These are phyloP conservation scores for Aurinia saxatilis DNA, from an alignment of 345 rosid genomes.

Conservation along the genomic window DNA sequence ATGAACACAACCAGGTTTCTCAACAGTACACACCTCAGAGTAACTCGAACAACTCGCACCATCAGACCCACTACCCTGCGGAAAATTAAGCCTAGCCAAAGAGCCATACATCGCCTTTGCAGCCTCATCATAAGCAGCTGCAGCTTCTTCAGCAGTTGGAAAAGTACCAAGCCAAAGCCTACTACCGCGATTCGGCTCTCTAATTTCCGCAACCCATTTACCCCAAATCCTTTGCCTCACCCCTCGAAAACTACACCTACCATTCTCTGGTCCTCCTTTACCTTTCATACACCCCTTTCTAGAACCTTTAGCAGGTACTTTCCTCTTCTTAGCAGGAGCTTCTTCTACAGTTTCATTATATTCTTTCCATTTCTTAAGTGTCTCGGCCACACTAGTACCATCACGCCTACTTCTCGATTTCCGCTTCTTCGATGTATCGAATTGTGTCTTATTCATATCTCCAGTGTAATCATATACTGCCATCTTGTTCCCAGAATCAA, in stretches of 20 bases:
- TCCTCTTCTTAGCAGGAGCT: slow-evolving; percentile 21
- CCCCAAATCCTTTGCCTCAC: slow-evolving; percentile 94
- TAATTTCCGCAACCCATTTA: slow-evolving; percentile 88
- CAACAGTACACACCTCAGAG: slow-evolving; percentile 43
- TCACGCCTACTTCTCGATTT: slow-evolving; percentile 40
- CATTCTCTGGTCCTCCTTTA: slow-evolving; percentile 83
- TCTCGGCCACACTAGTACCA: slow-evolving; percentile 44
- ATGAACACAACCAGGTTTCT: slow-evolving; percentile 12
- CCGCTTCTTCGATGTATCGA: slow-evolving; percentile 42
- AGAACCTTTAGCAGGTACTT: slow-evolving; percentile 64
- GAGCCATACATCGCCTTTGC: slow-evolving; percentile 68
- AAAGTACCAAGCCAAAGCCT: slow-evolving; percentile 92
- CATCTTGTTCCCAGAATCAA: slow-evolving; percentile 14
- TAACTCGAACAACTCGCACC: slow-evolving; percentile 24
- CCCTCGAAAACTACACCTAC: slow-evolving; percentile 51
- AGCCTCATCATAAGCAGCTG: slow-evolving; percentile 71
- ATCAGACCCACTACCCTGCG: slow-evolving; percentile 27
- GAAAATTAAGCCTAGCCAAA: slow-evolving; percentile 55
- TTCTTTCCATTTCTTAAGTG: slow-evolving; percentile 52
- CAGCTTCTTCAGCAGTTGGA: slow-evolving; percentile 65
- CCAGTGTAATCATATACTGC: slow-evolving; percentile 22
- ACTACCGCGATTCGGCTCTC: slow-evolving; percentile 58
- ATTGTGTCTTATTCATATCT: background rate
- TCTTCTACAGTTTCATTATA: slow-evolving; percentile 31
- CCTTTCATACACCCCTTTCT: slow-evolving; percentile 94